Evolutionary conservation across 1,284 basidiomycete species (phyloP), one percentile per base, ranked within the genome.

Genomic region (Ustilago lituana): DNA sequence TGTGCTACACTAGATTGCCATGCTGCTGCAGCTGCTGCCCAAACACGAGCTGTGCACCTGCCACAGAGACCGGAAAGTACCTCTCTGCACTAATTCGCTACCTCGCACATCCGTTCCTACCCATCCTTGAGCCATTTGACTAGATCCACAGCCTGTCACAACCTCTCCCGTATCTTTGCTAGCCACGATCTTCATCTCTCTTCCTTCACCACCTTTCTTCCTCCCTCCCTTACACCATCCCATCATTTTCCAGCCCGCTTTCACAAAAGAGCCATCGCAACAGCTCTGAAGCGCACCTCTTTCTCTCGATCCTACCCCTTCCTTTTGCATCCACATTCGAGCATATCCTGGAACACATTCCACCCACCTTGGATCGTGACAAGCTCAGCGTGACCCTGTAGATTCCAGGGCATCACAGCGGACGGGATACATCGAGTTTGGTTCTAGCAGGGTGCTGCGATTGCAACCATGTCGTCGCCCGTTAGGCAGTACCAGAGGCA

Each of bases 381-480:
- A 22, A 38, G 36, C 36, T 20, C 20, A 38, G 36, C n/a, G 15
- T 15, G 8, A 36, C 11, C 33, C 24, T 20, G 26, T n/a, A n/a
- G n/a, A n/a, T n/a, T n/a, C n/a, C n/a, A n/a, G n/a, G n/a, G n/a
- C n/a, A n/a, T n/a, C n/a, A n/a, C n/a, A n/a, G n/a, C n/a, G n/a
- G n/a, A n/a, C n/a, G n/a, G n/a, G n/a, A n/a, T n/a, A n/a, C n/a
- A n/a, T n/a, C n/a, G n/a, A n/a, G n/a, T n/a, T n/a, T n/a, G n/a
- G n/a, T n/a, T n/a, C n/a, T n/a, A n/a, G n/a, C n/a, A n/a, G n/a
- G n/a, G n/a, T n/a, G n/a, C n/a, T n/a, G 32, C 36, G 19, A 20
- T 32, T 43, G 14, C 35, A 54, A 51, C 4, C 37, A 65, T 65
- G 62, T 50, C 62, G 31, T 59, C 62, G 47, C 56, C 55, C 43